Conservation (phyloP, 2,329 filamentous ascomycete species). For the Onygenales sp. region DNA sequence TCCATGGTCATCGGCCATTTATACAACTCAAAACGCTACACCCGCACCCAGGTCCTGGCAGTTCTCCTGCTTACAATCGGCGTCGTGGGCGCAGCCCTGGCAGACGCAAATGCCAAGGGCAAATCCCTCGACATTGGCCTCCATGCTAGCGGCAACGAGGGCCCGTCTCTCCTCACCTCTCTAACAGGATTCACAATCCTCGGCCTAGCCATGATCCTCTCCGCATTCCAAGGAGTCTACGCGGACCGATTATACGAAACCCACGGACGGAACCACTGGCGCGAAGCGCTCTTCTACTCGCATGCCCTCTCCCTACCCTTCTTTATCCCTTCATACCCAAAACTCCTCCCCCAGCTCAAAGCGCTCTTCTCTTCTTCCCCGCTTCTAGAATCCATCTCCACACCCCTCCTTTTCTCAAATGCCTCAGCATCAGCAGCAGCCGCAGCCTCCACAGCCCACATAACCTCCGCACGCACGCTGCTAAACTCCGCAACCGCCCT, state of each 20-base stretch:
- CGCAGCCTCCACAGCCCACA: background rate
- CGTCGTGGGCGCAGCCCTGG: constrained; percentile 80
- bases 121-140: constrained; percentile 29
- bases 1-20: constrained; percentile 87
- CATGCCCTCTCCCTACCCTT: constrained; percentile 42
- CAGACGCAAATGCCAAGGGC: constrained; percentile 75
- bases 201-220: constrained; percentile 78
- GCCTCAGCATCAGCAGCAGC: constrained; percentile 1
- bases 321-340: constrained; percentile 29
- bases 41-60: constrained; percentile 66
- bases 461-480: constrained; percentile 46
- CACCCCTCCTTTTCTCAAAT: constrained; percentile 1
- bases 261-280: constrained; percentile 78
- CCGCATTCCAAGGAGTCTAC: constrained; percentile 90
- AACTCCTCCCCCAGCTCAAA: constrained; percentile 27
- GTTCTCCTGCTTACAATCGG: constrained; percentile 77
- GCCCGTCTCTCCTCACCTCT: constrained; percentile 33
- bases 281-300: constrained; percentile 93
- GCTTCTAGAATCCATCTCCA: constrained; percentile 17
- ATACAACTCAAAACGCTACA: constrained; percentile 71
- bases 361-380: constrained; percentile 25
- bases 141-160: constrained; percentile 14
- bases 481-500: constrained; percentile 46
- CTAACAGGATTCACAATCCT: constrained; percentile 67
- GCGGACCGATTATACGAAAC: constrained; percentile 80